Evolutionary conservation across 805 yeast species (phyloP).

Genomic region (Pichia paraexigua): DNA sequence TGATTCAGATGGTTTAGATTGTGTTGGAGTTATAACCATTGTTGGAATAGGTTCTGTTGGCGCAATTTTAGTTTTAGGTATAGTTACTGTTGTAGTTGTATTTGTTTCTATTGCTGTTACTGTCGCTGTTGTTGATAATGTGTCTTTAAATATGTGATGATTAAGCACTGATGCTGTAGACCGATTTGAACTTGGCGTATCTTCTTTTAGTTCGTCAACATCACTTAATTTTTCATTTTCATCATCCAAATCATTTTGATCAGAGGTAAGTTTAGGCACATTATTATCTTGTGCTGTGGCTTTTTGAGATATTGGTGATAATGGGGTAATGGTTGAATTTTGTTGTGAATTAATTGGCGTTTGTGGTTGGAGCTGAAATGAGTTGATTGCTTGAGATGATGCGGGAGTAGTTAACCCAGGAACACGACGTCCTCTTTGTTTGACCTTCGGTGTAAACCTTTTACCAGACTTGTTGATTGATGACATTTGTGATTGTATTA

Average conservation of each 20-base stretch:
- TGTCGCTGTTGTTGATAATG: neutral
- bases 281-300: neutral
- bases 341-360: neutral
- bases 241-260: neutral
- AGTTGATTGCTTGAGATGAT: neutral
- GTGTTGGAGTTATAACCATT: neutral
- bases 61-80: neutral
- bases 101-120: no score
- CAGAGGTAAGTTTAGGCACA: no score
- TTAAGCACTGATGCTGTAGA: neutral
- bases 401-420: conserved; percentile 2
- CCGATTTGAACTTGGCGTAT: neutral
- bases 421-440: conserved; percentile 19
- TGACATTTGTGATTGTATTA: conserved; percentile 7
- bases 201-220: conserved; percentile 5
- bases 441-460: conserved; percentile 56
- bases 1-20: neutral
- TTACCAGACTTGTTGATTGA: conserved; percentile 43
- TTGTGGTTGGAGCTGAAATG: neutral
- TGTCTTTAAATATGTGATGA: neutral
- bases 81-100: neutral
- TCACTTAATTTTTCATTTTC: conserved; percentile 4
- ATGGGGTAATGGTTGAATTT: neutral
- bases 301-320: conserved; percentile 1
- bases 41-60: neutral